Evolutionary conservation across 1,139 yeast genomes (phyloP).

Genomic region (Diutina mesorugosa): DNA sequence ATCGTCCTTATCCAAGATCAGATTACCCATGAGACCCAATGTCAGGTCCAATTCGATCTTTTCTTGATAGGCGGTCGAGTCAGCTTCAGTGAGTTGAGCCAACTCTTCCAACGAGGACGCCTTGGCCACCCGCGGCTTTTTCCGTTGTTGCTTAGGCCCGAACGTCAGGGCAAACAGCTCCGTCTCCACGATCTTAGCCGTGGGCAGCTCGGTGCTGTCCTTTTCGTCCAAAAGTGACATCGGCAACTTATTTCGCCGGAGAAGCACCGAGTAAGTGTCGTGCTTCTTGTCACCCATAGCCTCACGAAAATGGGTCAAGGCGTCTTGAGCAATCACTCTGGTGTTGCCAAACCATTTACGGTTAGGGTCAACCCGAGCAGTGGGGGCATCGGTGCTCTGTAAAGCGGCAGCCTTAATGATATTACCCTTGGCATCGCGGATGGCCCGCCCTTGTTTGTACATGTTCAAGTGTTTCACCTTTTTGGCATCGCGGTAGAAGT

Average conservation of each 20-base stretch:
- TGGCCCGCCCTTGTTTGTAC: constrained; percentile 88
- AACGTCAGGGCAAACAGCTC: constrained; percentile 74
- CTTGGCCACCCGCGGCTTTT: constrained; percentile 68
- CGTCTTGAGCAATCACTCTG: constrained; percentile 94
- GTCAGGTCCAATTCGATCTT: constrained; percentile 63
- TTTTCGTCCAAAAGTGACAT: constrained; percentile 90
- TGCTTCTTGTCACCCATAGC: constrained; percentile 82
- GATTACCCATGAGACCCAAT: constrained; percentile 68
- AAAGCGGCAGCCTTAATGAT: constrained; percentile 76
- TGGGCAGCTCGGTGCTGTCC: constrained; percentile 60
- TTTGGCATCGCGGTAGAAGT: constrained; percentile 90
- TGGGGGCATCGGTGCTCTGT: constrained; percentile 80
- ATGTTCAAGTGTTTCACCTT: constrained; percentile 81
- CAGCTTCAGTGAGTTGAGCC: constrained; percentile 48
- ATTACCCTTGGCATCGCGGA: constrained; percentile 79
- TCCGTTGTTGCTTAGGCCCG: constrained; percentile 93
- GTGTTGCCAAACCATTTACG: constrained; percentile 97
- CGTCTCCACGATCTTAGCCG: constrained; percentile 73
- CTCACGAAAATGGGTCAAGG: constrained; percentile 84
- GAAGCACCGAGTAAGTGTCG: constrained; percentile 78
- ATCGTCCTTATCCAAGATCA: constrained; percentile 57
- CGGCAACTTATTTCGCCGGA: constrained; percentile 86
- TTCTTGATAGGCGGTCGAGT: constrained; percentile 53
- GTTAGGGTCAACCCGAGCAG: constrained; percentile 91
- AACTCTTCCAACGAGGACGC: constrained; percentile 73